Conservation (phyloP, 2,329 filamentous ascomycete genomes). For the Aschersonia sp. region DNA sequence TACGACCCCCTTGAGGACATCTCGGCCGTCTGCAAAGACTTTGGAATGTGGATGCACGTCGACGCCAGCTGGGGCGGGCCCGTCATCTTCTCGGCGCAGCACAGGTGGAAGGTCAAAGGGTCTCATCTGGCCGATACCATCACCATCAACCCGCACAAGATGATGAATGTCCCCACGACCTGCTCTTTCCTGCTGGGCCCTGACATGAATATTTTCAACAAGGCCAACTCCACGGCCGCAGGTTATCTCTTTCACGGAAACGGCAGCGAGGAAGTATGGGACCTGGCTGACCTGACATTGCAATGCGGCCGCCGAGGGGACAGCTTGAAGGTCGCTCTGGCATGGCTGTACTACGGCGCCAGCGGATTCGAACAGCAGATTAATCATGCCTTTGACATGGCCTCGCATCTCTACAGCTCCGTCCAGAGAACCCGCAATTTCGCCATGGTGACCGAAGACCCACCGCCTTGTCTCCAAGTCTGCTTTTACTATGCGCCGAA, state of each 20-base stretch:
- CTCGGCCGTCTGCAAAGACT: constrained; percentile 51
- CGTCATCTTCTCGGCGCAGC: constrained; percentile 59
- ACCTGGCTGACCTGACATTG: constrained; percentile 81
- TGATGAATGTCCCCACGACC: constrained; percentile 82
- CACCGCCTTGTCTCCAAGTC: constrained; percentile 80
- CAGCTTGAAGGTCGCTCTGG: constrained; percentile 71
- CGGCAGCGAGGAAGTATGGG: constrained; percentile 53
- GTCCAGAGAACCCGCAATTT: constrained; percentile 46
- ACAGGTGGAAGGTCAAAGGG: constrained; percentile 52
- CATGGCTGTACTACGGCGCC: constrained; percentile 81
- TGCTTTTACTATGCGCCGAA: constrained; percentile 74
- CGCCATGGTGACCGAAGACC: constrained; percentile 56
- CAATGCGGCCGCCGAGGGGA: constrained; percentile 87
- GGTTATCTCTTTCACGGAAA: constrained; percentile 69
- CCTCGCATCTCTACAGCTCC: constrained; percentile 49
- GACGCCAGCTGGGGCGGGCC: constrained; percentile 86
- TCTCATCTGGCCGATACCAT: constrained; percentile 64
- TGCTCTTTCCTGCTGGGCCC: constrained; percentile 77
- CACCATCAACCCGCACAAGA: constrained; percentile 91
- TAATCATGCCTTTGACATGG: constrained; percentile 59
- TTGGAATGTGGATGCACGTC: constrained; percentile 81
- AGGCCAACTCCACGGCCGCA: constrained; percentile 73
- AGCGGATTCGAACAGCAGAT: constrained; percentile 57
- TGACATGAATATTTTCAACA: constrained; percentile 65
- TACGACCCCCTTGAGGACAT: constrained; percentile 70